Evolutionary conservation across 805 yeast genomes (phyloP), one percentile per base, ranked within the genome.

Genomic region (Metschnikowia similis): DNA sequence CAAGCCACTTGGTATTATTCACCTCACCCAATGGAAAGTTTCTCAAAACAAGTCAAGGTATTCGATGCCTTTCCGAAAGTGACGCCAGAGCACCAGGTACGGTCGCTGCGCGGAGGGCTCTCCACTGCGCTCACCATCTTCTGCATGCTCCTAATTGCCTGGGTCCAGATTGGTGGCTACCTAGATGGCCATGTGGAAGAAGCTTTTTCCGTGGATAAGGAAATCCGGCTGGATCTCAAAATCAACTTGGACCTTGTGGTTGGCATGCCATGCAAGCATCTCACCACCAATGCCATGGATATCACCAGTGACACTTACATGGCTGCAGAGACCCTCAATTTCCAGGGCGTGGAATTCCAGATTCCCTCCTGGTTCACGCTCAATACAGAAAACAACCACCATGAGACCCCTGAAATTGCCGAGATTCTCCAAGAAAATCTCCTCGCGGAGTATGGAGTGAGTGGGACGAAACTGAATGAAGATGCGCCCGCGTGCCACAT

Each of bases 401-500:
- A 80, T 39, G 78, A 85, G 0, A 66, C 74, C 3, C 89, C 89
- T 0, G 85, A 84, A 31, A 64, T 87, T 49, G 89, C 84, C 52
- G 82, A 77, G 49, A 79, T 87, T 30, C 70, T 87, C 67, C 81
- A 78, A 28, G 86, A 83, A 54, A 81, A 87, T 5, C 65, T 85
- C 41, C 74, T 79, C 37, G 92, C 92, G 0, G 83, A 84, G 56
- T 87, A 82, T 58, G 69, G 79, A 28, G 53, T 66, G 2, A 54
- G 64, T 17, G 82, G 83, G 4, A 50, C 66, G 2, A 71, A 75
- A 14, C 55, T 60, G 10, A 71, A 76, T 56, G 76, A 78, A 44
- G 85, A 80, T 2, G 78, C 83, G 0, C 89, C 87, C 2, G 91
- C 90, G n/a, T 91, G 97, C 66, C 89, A 89, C 56, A 80, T 91